Percentiles rank a stretch among this genome's conserved stretches.
Evolutionary conservation across 192 early-diverging fungal genomes (phyloP).

Genomic region (Rhizophagus clarus): DNA sequence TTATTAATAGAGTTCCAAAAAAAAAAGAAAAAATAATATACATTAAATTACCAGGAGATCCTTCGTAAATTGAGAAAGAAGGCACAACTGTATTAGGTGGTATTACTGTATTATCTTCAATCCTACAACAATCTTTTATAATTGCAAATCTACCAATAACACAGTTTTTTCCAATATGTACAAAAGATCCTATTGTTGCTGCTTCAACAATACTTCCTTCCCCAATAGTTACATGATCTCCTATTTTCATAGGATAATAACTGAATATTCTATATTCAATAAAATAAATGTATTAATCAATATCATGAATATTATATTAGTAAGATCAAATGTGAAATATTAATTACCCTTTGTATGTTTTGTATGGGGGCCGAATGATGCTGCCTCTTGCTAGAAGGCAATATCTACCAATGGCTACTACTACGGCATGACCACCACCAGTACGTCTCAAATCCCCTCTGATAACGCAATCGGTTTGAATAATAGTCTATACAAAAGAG

Average conservation of each 20-base stretch:
- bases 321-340: neutral
- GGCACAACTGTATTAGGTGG: constrained; percentile 91
- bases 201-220: constrained; percentile 89
- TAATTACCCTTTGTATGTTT: constrained; percentile 85
- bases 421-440: constrained; percentile 84
- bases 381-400: constrained; percentile 77
- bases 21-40: constrained; percentile 9
- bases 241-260: constrained; percentile 97
- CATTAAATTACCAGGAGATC: constrained; percentile 66
- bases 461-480: constrained; percentile 88
- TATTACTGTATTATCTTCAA: constrained; percentile 90
- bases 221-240: constrained; percentile 89
- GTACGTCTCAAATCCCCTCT: constrained; percentile 91
- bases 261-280: constrained; percentile 71
- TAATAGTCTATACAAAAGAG: constrained; percentile 71
- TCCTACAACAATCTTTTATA: constrained; percentile 91
- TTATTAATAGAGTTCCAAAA: neutral
- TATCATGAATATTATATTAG: neutral
- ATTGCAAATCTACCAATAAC: constrained; percentile 94
- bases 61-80: constrained; percentile 87
- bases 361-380: constrained; percentile 92
- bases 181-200: constrained; percentile 87
- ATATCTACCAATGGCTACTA: constrained; percentile 89
- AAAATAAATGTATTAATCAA: neutral
- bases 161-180: constrained; percentile 91